Percentiles rank a stretch among this genome's conserved stretches.
phyloP scores from a whole-genome alignment of 2,329 filamentous ascomycete genomes.

The Cladophialophora exuberans region DNA sequence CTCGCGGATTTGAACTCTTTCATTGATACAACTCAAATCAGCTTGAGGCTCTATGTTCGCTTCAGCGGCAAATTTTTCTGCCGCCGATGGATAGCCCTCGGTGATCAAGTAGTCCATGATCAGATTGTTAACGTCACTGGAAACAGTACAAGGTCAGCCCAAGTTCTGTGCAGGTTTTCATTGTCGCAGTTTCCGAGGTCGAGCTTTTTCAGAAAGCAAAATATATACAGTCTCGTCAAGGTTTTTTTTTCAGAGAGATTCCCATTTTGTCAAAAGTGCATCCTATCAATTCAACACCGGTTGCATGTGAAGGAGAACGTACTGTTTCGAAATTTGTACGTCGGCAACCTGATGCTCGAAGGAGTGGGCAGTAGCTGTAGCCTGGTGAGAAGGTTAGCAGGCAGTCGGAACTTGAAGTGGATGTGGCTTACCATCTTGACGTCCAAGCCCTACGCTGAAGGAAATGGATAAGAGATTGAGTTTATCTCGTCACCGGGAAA shows the following conservation, averaged over 20 bases:
- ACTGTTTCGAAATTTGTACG: conserved; percentile 88
- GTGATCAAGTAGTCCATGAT: conserved; percentile 97
- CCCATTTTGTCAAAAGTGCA: conserved; percentile 90
- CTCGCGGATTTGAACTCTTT: conserved; percentile 80
- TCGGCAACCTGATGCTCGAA: conserved; percentile 84
- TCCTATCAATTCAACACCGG: conserved; percentile 65
- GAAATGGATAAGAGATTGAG: background rate
- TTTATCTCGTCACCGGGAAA: background rate
- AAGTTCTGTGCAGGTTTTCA: conserved; percentile 4
- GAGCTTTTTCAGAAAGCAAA: conserved; percentile 69
- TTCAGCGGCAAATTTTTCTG: conserved; percentile 90
- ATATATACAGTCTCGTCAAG: conserved; percentile 87
- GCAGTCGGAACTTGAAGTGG: background rate
- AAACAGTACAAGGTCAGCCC: conserved; percentile 34
- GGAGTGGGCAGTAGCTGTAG: conserved; percentile 39
- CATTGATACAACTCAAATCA: conserved; percentile 72
- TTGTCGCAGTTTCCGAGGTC: background rate
- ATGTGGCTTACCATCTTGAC: conserved; percentile 10
- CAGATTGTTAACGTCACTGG: conserved; percentile 89
- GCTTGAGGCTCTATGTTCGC: conserved; percentile 80
- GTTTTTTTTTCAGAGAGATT: conserved; percentile 99
- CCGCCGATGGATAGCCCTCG: conserved; percentile 90
- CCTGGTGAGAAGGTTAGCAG: conserved; percentile 18
- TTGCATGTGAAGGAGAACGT: conserved; percentile 48
- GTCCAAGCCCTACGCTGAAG: background rate